Evolutionary conservation across 2,329 filamentous ascomycete genomes (phyloP).

Genomic region (Dactylellina leptospora): DNA sequence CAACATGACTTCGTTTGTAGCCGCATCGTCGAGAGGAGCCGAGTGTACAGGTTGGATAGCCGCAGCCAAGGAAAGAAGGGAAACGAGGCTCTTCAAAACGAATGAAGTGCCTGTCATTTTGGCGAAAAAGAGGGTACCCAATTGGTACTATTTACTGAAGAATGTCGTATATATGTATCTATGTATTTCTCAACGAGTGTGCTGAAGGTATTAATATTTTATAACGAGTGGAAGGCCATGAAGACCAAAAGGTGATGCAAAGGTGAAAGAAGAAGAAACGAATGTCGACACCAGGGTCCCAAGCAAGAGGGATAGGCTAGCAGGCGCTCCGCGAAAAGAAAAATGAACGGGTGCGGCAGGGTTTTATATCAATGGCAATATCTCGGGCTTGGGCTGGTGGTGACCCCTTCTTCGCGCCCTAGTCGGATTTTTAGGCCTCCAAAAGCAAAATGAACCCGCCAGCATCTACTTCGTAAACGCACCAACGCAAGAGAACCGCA

Average conservation of each 20-base stretch:
- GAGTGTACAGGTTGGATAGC: background rate
- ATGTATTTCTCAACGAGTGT: no score
- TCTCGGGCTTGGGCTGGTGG: background rate
- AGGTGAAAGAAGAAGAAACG: background rate
- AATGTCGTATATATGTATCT: no score
- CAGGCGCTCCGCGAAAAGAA: background rate
- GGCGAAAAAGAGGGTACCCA: background rate
- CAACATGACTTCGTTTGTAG: slow-evolving; percentile 1
- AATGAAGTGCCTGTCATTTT: slow-evolving; percentile 32
- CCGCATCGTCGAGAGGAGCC: slow-evolving; percentile 14
- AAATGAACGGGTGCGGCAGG: background rate
- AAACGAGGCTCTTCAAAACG: slow-evolving; percentile 12
- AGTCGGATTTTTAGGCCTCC: background rate
- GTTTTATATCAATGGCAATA: background rate
- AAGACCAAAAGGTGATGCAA: background rate
- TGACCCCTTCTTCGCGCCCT: background rate
- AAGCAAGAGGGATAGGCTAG: background rate
- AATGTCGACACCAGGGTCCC: background rate
- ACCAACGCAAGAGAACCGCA: background rate
- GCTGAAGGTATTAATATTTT: no score
- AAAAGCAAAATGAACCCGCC: background rate
- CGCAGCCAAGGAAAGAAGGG: slow-evolving; percentile 19
- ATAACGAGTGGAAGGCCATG: no score
- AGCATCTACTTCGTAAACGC: background rate
- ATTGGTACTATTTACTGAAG: no score